A percentile compares a stretch with the other conserved stretches of the same genome.
These are phyloP conservation scores for Phaeophleospora eucalypticola DNA, from an alignment of 2,329 filamentous ascomycete species.

Conservation along the genomic window DNA sequence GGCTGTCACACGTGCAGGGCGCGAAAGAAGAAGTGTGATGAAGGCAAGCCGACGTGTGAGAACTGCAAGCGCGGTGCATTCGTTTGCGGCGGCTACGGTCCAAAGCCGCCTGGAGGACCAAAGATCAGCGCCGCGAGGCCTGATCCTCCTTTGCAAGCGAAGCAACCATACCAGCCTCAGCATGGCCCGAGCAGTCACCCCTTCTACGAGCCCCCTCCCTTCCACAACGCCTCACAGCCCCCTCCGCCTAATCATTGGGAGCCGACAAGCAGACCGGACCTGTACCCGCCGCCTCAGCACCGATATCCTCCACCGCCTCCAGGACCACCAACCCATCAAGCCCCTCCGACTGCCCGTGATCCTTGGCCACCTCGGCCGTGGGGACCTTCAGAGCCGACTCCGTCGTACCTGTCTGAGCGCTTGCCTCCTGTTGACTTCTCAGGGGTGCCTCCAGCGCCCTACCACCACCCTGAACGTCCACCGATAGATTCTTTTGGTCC, in stretches of 20 bases:
- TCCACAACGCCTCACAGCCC: constrained; percentile 6
- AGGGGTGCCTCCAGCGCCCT: constrained; percentile 12
- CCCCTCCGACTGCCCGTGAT: constrained; percentile 15
- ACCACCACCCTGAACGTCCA: constrained; percentile 3
- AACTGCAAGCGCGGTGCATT: constrained; percentile 92
- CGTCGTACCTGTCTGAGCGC: constrained; percentile 9
- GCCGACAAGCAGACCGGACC: not conserved
- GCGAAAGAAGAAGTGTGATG: constrained; percentile 97
- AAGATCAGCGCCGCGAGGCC: constrained; percentile 11
- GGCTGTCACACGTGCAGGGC: constrained; percentile 88
- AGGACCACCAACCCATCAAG: constrained; percentile 6
- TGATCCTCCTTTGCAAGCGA: constrained; percentile 15
- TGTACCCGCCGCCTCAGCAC: constrained; percentile 5
- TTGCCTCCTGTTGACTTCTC: constrained; percentile 16
- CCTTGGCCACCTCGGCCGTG: constrained; percentile 11
- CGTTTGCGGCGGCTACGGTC: constrained; percentile 81
- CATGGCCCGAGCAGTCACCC: not conserved
- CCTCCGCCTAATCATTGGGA: constrained; percentile 3
- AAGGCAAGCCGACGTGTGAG: constrained; percentile 84
- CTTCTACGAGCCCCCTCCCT: constrained; percentile 10
- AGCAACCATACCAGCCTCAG: constrained; percentile 8
- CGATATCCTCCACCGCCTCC: constrained; percentile 9
- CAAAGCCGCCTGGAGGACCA: constrained; percentile 24
- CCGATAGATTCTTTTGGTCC: not conserved
- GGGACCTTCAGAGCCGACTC: constrained; percentile 4